Base-by-base conservation (phyloP, 2,329 filamentous ascomycete genomes). In the Ceratocystis albifundus region DNA sequence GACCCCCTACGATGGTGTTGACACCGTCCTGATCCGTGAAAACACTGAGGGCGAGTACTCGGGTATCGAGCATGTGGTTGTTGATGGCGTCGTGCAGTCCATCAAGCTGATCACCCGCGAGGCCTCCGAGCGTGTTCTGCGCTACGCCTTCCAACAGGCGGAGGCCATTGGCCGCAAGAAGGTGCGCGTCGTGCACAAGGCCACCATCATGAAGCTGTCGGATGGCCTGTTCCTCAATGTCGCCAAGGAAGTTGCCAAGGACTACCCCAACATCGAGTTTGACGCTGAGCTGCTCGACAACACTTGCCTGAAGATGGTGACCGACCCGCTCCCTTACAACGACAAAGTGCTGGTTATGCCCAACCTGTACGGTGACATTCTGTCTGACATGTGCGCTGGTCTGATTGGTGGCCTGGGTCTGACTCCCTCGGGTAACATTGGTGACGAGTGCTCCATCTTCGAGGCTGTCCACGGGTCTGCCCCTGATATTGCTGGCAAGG, bases 131-230 rank as follows among this genome's bases (percentile, higher is more conserved):
- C 88, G 94, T 73, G 94, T 99, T 66, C 86, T 97, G 71, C 88
- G 92, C 75, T 99, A 91, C 78, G 94, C 95, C 73, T 99, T 99
- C 87, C 93, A 99, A 81, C 91, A 99, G 77, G 94, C 94, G 72
- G 84, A 94, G 78, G 85, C 90, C 72, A 88, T 96, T 74, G 91
- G 92, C 79, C 78, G 90, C 82, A 92, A 86, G 76, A 96, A 96
- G 88, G 93, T 97, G 74, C 90, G 92, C 75, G 93, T 91, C 68
- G 92, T 97, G 70, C 94, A 99, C 88, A 99, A 99, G 86, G 94
- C 94, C 77, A 97, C 94, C 75, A 99, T 99, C 82, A 99, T 99
- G 94, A 99, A 99, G 87, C 96, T 96, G 90, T 93, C 88, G 76
- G 94, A 99, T 77, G 94, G 94, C 80, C 89, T 99, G 69, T 99